phyloP scores from a whole-genome alignment of 2,329 filamentous ascomycete species.

The Emergomyces orientalis region DNA sequence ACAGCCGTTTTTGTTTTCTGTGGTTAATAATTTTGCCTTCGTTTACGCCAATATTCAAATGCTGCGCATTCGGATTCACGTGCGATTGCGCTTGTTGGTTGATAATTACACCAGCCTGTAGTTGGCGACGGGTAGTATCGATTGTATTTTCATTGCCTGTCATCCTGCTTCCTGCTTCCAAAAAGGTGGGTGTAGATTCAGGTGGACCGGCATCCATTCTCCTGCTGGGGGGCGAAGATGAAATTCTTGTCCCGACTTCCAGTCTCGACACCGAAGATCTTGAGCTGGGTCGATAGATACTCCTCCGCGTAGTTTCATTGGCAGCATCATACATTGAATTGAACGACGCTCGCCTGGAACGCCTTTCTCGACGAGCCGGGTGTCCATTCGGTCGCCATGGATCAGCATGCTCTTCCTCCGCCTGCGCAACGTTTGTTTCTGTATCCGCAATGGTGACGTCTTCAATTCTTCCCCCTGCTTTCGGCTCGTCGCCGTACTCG shows the following conservation, averaged over 20 bases:
- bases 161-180: slow-evolving; percentile 7
- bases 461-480: background rate
- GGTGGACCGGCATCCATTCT: slow-evolving; percentile 21
- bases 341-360: slow-evolving; percentile 46
- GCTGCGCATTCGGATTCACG: background rate
- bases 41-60: background rate
- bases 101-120: background rate
- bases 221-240: slow-evolving; percentile 3
- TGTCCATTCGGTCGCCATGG: slow-evolving; percentile 20
- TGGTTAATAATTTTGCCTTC: background rate
- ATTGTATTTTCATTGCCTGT: background rate
- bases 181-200: slow-evolving; percentile 2
- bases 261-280: slow-evolving; percentile 37
- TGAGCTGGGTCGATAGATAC: slow-evolving; percentile 32
- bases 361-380: slow-evolving; percentile 22
- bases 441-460: background rate
- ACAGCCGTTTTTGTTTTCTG: background rate
- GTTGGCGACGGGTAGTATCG: background rate
- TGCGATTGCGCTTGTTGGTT: background rate
- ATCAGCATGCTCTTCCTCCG: slow-evolving; percentile 6
- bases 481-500: slow-evolving; percentile 44
- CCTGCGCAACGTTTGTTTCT: slow-evolving; percentile 15
- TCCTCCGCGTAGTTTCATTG: slow-evolving; percentile 42
- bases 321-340: slow-evolving; percentile 44
- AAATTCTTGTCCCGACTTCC: slow-evolving; percentile 20